Base-by-base conservation (phyloP, 495 filamentous ascomycete species). In the Chaetomium tenue region DNA sequence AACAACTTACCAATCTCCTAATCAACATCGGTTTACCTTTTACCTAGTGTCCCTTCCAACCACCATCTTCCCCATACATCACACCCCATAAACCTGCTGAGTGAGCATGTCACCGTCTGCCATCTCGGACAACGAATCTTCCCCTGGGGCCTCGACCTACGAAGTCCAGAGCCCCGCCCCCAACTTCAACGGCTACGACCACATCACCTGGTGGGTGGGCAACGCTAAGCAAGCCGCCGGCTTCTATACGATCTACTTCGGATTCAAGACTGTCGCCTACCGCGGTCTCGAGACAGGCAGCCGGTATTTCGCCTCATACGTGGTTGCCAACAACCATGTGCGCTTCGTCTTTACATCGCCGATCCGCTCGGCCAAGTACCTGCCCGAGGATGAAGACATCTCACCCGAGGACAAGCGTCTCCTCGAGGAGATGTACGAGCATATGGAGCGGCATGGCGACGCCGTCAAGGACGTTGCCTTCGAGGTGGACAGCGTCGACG, bases 201-300 rank as follows among this genome's bases (percentile, higher is more conserved):
- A 95, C 72, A 82, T 95, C 53, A 88, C 89, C 70, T 97, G 92
- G 92, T 97, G 90, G 74, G 93, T 97, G 7, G 91, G 91, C 69
- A 97, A 97, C 76, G 93, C 93, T 69, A 96, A 96, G 78, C 92
- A 96, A 82, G 90, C 90, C 0, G 91, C 91, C 48, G 82, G 86
- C 56, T 96, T 88, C 80, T 96, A 94, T 78, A 88, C 88, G 73
- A 87, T 88, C 12, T 88, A 89, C 65, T 88, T 95, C 80, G 91
- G 91, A 47, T 95, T 96, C 82, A 78, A 81, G 63, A 86, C 84
- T 1, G 73, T 96, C 56, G 93, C 93, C 62, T 96, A 94, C 74
- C 82, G 82, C 16, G 92, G 92, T 4, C 87, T 97, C 22, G 92
- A 96, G 73, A 97, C 93, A 0, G 90, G 91, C 67, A 88, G 81